Conservation (phyloP, 2,329 filamentous ascomycete genomes). For the Cladosporium halotolerans region DNA sequence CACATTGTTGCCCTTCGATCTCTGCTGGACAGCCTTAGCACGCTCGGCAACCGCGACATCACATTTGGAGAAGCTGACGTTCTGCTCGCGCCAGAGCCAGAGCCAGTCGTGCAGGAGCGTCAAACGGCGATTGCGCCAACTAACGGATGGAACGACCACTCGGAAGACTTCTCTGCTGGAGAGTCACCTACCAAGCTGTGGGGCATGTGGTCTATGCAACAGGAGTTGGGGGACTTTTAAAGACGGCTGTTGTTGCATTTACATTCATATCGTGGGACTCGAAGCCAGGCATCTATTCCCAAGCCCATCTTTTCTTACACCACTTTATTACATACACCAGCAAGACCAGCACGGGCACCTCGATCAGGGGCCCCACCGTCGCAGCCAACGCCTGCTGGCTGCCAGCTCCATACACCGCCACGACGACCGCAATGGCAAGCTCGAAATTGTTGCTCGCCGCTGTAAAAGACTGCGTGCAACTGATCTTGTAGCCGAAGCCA, state of each 20-base stretch:
- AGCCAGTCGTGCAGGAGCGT: conserved; percentile 6
- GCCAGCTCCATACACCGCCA: conserved; percentile 70
- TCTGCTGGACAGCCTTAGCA: conserved; percentile 14
- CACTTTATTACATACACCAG: conserved; percentile 69
- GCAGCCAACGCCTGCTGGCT: conserved; percentile 76
- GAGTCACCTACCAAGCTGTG: conserved; percentile 33
- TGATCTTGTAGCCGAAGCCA: conserved; percentile 68
- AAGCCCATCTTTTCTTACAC: conserved; percentile 50
- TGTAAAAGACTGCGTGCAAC: conserved; percentile 75
- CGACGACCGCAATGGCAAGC: conserved; percentile 79
- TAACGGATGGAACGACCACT: conserved; percentile 9
- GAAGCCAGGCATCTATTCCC: conserved; percentile 34
- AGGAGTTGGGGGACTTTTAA: conserved; percentile 18
- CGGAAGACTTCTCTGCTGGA: conserved; percentile 16
- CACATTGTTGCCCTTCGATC: conserved; percentile 7
- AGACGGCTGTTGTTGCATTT: not conserved
- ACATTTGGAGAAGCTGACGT: conserved; percentile 18
- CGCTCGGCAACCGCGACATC: conserved; percentile 11
- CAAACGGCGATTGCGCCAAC: conserved; percentile 4
- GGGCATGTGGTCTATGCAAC: conserved; percentile 28
- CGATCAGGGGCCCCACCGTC: conserved; percentile 78
- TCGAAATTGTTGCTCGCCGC: conserved; percentile 93
- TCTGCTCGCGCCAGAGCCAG: conserved; percentile 18
- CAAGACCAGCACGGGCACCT: conserved; percentile 73
- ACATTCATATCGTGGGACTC: not conserved